Base-by-base conservation (phyloP, 2,329 filamentous ascomycete genomes). In the Pyricularia sp. region DNA sequence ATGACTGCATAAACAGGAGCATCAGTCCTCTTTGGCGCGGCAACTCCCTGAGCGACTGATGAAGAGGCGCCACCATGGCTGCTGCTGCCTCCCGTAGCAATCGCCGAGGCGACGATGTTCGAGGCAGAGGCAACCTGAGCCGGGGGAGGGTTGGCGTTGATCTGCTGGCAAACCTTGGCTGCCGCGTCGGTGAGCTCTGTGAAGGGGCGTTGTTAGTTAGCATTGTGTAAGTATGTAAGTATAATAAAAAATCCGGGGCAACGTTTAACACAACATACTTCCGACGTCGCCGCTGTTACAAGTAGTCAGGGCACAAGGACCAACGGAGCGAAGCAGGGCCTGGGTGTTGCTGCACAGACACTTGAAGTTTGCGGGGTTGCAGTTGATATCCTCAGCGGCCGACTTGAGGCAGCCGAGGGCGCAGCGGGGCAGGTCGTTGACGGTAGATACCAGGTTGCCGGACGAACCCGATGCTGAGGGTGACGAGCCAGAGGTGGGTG, bases 91-190 rank as follows among this genome's bases (percentile, higher is more conserved):
- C 14, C 23, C 11, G 23, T 58, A 23, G 23, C 17, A 3, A 67
- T 31, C 1, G 65, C 65, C 42, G 65, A 58, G 3, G 42, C 42
- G 2, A 67, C 65, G 12, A 67, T 28, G 36, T 20, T 55, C 17
- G 65, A 67, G 4, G 65, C 65, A 20, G 65, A 67, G n/a, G 65
- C 31, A n/a, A 67, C 42, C 65, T 67, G n/a, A n/a, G 65, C 42
- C 65, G 65, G 23, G 65, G 42, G 28, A 28, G 65, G 65, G 65
- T 67, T 67, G 42, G 42, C n/a, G 23, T 67, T 50, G 11, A 67
- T 26, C 33, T 55, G n/a, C 23, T 50, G 25, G 36, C 65, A 67
- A 23, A 67, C 28, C 65, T 67, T 26, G 33, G 65, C 17, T 26
- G 65, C 42, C 11, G 20, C n/a, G 4, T 36, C 17, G 33, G 36